Base-by-base conservation (phyloP, 495 filamentous ascomycete species). In the Xanthoparmelia taractica region DNA sequence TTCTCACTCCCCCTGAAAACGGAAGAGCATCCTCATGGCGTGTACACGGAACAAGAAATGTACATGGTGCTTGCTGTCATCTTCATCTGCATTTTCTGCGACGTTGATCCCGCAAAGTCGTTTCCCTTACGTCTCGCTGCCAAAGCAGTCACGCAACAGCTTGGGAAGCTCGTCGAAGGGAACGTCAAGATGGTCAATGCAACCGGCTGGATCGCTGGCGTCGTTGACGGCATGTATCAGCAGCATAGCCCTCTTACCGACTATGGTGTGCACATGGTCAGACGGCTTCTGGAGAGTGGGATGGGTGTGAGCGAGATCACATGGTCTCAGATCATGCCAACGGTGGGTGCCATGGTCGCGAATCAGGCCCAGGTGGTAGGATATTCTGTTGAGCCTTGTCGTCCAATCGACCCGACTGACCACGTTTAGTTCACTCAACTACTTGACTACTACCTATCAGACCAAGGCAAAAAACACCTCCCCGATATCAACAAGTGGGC, bases 1-100 rank as follows among this genome's bases (percentile, higher is more conserved):
- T 91, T 92, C 71, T 83, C 83, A 29, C 78, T 96, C 2, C 87
- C 90, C 0, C 75, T 96, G 64, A 88, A 89, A 75, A 86, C 83
- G 41, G 80, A 84, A 64, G 81, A 85, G 34, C 84, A 86, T 68
- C 79, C 84, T 15, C 81, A 80, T 63, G 88, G 87, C 8, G 74
- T 90, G 40, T 92, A 91, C 75, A 88, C 84, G 11, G 87, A 89
- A 67, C 83, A 92, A 43, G 89, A 94, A 73, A 74, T 94, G 63
- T 92, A 91, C 73, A 84, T 82, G 73, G 82, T 86, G n/a, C 75
- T 95, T 10, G 79, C 87, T 1, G 78, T 85, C 34, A 80, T 92
- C 61, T 91, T 84, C 69, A 73, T 72, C 31, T 77, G 76, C 64
- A 73, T 83, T 37, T 84, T 83, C 75, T 80, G 82, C 65, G 82